A percentile compares a stretch with the other conserved stretches of the same genome.
These are phyloP conservation scores for Gentiana macrophylla DNA, from an alignment of 257 asterid species.

Conservation along the genomic window DNA sequence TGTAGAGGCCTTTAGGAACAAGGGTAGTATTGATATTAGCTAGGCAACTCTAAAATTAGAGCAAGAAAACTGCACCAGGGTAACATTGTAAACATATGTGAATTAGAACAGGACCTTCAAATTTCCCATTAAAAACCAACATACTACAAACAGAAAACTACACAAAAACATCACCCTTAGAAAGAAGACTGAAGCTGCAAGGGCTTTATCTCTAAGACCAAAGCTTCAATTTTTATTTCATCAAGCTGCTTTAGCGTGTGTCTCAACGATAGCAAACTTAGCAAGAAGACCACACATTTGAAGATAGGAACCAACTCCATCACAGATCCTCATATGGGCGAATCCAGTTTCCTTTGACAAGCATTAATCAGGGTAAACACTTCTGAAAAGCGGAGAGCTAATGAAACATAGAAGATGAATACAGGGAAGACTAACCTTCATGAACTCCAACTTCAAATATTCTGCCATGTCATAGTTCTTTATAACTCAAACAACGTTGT, in stretches of 20 bases:
- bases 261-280: slow-evolving; percentile 62
- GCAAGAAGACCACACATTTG: slow-evolving; percentile 88
- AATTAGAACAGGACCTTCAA: no score
- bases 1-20: no score
- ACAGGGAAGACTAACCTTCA: not conserved
- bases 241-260: slow-evolving; percentile 67
- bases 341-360: slow-evolving; percentile 73
- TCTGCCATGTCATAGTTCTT: slow-evolving; percentile 96
- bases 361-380: no score
- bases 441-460: slow-evolving; percentile 76
- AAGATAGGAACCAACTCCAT: slow-evolving; percentile 95
- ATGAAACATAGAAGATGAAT: not conserved
- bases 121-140: no score
- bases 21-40: no score
- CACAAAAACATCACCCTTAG: no score
- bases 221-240: not conserved
- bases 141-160: no score
- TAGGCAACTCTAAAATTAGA: no score
- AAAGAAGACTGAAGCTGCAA: not conserved
- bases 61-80: no score
- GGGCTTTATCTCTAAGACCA: not conserved
- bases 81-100: no score
- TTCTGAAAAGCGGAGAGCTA: not conserved
- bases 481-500: slow-evolving; percentile 85
- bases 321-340: slow-evolving; percentile 95